Evolutionary conservation across 2,329 filamentous ascomycete species (phyloP).

Genomic region (Aspergillus sp.): DNA sequence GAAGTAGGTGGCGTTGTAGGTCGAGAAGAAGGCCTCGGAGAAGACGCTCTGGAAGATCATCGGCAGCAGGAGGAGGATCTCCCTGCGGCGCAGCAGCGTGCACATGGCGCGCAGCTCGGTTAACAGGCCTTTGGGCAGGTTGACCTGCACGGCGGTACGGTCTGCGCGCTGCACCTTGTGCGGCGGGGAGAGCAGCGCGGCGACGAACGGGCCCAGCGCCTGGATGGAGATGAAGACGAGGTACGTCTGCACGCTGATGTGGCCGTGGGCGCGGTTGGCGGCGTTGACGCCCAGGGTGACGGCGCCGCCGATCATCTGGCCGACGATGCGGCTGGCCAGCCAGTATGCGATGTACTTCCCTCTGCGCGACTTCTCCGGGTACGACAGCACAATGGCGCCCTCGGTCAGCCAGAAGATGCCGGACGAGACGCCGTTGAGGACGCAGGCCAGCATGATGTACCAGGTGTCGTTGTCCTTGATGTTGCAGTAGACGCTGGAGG

Average conservation of each 20-base stretch:
- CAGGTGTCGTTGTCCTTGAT: too few relatives aligned
- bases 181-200: not conserved
- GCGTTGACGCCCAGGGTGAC: not conserved
- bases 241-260: not conserved
- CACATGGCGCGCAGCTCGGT: not conserved
- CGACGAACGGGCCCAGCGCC: not conserved
- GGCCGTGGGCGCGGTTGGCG: not conserved
- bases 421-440: too few relatives aligned
- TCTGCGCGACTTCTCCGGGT: too few relatives aligned
- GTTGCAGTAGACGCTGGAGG: too few relatives aligned
- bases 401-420: too few relatives aligned
- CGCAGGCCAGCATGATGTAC: too few relatives aligned
- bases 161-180: not conserved
- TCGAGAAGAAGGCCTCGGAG: conserved; percentile 29
- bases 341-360: not conserved
- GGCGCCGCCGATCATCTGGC: not conserved
- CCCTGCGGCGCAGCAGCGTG: not conserved
- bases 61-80: conserved; percentile 16
- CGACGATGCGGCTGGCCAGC: not conserved
- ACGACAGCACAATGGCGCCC: too few relatives aligned
- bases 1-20: conserved; percentile 5
- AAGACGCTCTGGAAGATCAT: conserved; percentile 32
- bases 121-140: not conserved
- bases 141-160: not conserved
- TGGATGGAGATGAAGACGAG: not conserved